These are phyloP conservation scores for Rhododendron kiyosumense DNA, from an alignment of 148 eudicot species.

Conservation along the genomic window DNA sequence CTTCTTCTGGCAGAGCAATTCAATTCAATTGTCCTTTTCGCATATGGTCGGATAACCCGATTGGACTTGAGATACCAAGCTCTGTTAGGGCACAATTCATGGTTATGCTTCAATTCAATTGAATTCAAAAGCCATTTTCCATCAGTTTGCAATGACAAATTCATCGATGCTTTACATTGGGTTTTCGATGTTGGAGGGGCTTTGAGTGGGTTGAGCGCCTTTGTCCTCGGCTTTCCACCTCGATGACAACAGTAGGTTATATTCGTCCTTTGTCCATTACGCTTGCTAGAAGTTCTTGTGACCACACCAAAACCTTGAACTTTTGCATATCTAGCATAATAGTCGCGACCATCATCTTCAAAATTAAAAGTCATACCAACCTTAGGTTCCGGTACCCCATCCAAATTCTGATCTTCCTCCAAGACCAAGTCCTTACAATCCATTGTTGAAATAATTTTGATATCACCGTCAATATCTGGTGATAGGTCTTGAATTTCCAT, in stretches of 20 bases:
- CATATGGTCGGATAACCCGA: background rate
- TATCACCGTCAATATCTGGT: background rate
- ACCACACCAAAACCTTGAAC: background rate
- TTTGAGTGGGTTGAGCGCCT: background rate
- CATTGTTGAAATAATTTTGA: background rate
- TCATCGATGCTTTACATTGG: background rate
- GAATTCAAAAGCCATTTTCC: background rate
- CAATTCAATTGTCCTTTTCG: background rate
- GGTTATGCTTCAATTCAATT: background rate
- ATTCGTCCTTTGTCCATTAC: background rate
- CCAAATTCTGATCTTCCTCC: background rate
- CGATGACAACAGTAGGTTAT: background rate
- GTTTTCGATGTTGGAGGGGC: background rate
- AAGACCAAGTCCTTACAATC: background rate
- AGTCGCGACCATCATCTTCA: background rate
- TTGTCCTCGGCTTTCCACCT: background rate
- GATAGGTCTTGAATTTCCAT: background rate
- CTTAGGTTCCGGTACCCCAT: background rate
- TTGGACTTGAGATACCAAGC: background rate
- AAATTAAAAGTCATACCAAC: background rate
- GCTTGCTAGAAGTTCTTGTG: background rate
- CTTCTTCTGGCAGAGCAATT: background rate
- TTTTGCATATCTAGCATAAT: background rate
- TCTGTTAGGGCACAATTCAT: background rate
- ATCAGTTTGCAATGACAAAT: background rate